These are phyloP conservation scores for Tuber melanosporum DNA, from an alignment of 495 filamentous ascomycete genomes.

Conservation along the genomic window DNA sequence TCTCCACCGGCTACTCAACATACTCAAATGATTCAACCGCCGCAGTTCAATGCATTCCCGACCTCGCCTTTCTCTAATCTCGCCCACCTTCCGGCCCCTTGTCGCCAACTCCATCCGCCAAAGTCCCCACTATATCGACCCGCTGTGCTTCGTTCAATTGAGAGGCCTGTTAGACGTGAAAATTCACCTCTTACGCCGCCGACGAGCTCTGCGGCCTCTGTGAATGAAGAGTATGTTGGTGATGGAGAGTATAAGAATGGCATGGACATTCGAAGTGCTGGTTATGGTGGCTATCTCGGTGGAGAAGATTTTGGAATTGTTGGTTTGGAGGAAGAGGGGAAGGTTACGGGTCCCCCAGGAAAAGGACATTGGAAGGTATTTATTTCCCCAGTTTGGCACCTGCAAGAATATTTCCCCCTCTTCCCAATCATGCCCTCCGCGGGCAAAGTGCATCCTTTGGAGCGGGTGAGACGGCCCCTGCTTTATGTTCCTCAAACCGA, in stretches of 20 bases:
- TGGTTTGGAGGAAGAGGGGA: constrained; percentile 42
- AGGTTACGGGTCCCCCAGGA: constrained; percentile 58
- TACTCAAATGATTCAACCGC: constrained; percentile 25
- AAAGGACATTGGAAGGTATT: constrained; percentile 67
- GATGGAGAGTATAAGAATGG: constrained; percentile 33
- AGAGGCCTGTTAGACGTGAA: constrained; percentile 51
- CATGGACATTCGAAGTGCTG: constrained; percentile 26
- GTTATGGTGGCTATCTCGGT: constrained; percentile 18
- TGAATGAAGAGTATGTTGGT: constrained; percentile 32
- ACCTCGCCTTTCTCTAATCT: constrained; percentile 14
- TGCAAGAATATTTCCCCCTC: neutral
- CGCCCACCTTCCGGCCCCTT: constrained; percentile 48
- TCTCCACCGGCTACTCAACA: constrained; percentile 24
- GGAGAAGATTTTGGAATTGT: constrained; percentile 4
- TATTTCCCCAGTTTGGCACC: constrained; percentile 23
- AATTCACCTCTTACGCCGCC: constrained; percentile 37
- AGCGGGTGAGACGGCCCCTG: neutral
- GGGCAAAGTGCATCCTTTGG: constrained; percentile 17
- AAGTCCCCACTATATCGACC: constrained; percentile 64
- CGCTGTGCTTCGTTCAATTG: constrained; percentile 61
- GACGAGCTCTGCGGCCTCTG: constrained; percentile 29
- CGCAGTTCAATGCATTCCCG: constrained; percentile 28
- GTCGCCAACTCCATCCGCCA: constrained; percentile 56
- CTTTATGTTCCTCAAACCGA: neutral
- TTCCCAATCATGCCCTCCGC: constrained; percentile 17